Evolutionary conservation across 805 yeast genomes (phyloP).

Genomic region (Dipodascus geniculatus): DNA sequence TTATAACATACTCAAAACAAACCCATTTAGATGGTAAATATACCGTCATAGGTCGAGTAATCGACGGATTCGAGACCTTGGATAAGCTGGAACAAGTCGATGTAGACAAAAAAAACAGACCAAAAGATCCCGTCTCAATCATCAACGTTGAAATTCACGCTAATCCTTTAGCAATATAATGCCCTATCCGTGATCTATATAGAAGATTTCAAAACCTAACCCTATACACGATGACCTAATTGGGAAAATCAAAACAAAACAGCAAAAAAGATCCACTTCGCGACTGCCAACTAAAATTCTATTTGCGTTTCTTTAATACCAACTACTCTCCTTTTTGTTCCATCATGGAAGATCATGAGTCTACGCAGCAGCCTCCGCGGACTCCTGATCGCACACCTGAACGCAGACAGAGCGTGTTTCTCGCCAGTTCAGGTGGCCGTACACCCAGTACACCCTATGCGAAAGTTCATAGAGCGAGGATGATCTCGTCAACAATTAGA

Average conservation of each 20-base stretch:
- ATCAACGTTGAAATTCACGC: slow-evolving; percentile 30
- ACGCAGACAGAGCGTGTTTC: not conserved
- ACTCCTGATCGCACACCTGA: not conserved
- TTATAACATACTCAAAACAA: slow-evolving; percentile 26
- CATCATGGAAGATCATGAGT: not conserved
- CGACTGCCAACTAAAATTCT: no score
- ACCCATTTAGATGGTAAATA: slow-evolving; percentile 13
- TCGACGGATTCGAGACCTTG: slow-evolving; percentile 20
- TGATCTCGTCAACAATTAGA: not conserved
- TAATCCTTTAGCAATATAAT: slow-evolving; percentile 29
- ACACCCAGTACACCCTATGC: not conserved
- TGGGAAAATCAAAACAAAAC: not conserved
- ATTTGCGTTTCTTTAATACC: no score
- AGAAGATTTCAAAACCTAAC: not conserved
- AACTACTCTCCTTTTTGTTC: no score
- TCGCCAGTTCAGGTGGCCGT: slow-evolving; percentile 1
- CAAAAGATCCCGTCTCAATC: slow-evolving; percentile 23
- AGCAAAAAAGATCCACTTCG: not conserved
- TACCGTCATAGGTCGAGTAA: slow-evolving; percentile 18
- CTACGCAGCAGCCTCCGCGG: not conserved
- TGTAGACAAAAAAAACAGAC: slow-evolving; percentile 30
- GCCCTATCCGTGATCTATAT: not conserved
- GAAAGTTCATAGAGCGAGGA: not conserved
- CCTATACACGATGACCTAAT: not conserved
- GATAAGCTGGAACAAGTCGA: slow-evolving; percentile 18